Evolutionary conservation across 2,329 filamentous ascomycete genomes (phyloP).

Genomic region (Arthroderma uncinatum): DNA sequence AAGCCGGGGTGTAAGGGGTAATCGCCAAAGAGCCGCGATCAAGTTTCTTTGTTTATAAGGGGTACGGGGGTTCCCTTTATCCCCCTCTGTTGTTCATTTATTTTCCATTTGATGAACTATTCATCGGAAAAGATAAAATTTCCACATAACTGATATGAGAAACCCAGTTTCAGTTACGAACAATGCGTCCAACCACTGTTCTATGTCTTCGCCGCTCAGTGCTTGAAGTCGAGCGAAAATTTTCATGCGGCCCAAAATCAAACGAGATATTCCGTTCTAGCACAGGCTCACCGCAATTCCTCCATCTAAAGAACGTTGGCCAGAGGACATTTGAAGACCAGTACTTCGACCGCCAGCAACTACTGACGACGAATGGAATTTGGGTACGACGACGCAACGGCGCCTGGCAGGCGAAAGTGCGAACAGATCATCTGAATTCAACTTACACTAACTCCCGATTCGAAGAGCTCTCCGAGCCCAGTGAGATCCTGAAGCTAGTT

Average conservation of each 20-base stretch:
- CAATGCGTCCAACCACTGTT: slow-evolving; percentile 11
- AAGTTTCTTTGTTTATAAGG: background rate
- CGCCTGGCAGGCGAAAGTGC: slow-evolving; percentile 21
- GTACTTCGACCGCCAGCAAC: slow-evolving; percentile 21
- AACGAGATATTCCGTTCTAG: slow-evolving; percentile 12
- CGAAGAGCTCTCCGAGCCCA: slow-evolving; percentile 18
- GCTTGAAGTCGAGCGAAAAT: slow-evolving; percentile 22
- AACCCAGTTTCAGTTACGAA: background rate
- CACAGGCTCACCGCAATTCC: slow-evolving; percentile 16
- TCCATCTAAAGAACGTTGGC: slow-evolving; percentile 14
- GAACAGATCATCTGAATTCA: slow-evolving; percentile 5
- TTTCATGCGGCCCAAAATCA: slow-evolving; percentile 14
- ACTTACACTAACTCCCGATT: slow-evolving; percentile 19
- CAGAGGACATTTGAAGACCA: slow-evolving; percentile 17
- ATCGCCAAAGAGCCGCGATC: background rate
- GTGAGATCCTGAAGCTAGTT: slow-evolving; percentile 14
- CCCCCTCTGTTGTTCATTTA: background rate
- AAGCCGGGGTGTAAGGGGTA: background rate
- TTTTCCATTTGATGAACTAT: background rate
- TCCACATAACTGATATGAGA: background rate
- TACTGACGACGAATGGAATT: slow-evolving; percentile 18
- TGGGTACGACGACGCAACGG: slow-evolving; percentile 20
- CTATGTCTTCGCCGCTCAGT: slow-evolving; percentile 11
- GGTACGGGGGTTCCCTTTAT: background rate
- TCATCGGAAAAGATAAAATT: background rate